Evolutionary conservation across 1,139 yeast species (phyloP), one percentile per base, ranked within the genome.

Genomic region (Geotrichum restrictum): DNA sequence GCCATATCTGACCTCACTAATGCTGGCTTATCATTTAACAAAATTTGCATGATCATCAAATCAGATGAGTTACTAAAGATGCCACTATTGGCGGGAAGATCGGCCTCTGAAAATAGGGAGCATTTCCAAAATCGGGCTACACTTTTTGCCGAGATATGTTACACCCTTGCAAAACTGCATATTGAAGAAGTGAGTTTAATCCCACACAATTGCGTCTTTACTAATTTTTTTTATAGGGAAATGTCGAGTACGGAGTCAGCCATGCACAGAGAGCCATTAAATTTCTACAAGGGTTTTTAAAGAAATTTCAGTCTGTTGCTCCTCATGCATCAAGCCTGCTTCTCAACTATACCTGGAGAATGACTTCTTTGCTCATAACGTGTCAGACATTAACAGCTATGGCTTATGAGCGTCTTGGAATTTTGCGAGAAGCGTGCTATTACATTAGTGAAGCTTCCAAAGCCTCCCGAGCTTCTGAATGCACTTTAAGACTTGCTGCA

Each of bases 371-470:
- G 5, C 46, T 61, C 27, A 52, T 63, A 14, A 59, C 58, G 32
- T 53, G 58, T 7, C 61, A 56, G 42, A 55, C 58, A 11, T 42
- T 45, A 13, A 34, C 59, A 5, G 61, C 66, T 1, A 54, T 53
- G 48, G 52, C 57, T 5, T 61, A 58, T 50, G 67, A 64, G 45
- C 48, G 51, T 14, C 55, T 59, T 8, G 67, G 67, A 33, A 52
- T 62, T 19, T 57, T 56, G 14, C 52, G 60, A 27, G 61, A 58
- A 40, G 59, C 67, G 1, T 46, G 48, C 24, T 59, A 60, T 44
- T 61, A 62, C 47, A 53, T 60, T 19, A 56, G 56, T 8, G 65
- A 62, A 45, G 65, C 64, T 1, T 48, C 57, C 2, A 57, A 57
- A 44, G 45, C 61, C 16, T 60, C 65, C 1, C 52, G 52, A 29